A percentile compares a stretch with the other conserved stretches of the same genome.
phyloP scores from a whole-genome alignment of 2,329 filamentous ascomycete genomes.

The Trematosphaeria pertusa region DNA sequence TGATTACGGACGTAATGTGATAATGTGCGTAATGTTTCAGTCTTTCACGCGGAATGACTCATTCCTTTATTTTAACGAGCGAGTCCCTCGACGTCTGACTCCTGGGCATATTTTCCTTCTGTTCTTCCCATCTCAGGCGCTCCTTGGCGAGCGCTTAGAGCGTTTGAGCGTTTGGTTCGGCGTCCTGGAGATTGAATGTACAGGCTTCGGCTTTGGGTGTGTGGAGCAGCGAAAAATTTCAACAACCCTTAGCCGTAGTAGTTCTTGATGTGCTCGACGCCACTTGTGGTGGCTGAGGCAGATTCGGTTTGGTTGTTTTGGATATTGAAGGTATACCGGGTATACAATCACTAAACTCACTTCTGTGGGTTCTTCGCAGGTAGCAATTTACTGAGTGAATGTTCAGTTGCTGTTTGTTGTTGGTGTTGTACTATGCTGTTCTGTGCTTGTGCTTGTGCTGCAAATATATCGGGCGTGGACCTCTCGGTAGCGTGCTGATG shows the following conservation, averaged over 20 bases:
- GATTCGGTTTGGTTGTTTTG: too few relatives aligned
- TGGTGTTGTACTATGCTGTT: too few relatives aligned
- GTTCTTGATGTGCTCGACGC: background rate
- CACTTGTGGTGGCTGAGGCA: constrained; percentile 2
- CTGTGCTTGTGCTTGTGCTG: too few relatives aligned
- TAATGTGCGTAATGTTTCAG: constrained; percentile 4
- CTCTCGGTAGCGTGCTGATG: too few relatives aligned
- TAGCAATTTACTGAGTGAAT: too few relatives aligned
- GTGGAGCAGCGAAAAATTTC: background rate
- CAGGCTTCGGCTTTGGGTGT: constrained; percentile 3
- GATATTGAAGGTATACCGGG: too few relatives aligned
- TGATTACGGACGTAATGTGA: constrained; percentile 13
- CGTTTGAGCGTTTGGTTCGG: constrained; percentile 8
- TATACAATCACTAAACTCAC: too few relatives aligned
- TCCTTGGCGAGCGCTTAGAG: background rate
- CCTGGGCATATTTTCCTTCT: background rate
- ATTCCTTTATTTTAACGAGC: too few relatives aligned
- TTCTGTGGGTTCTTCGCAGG: too few relatives aligned
- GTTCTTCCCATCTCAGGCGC: background rate
- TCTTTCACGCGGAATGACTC: background rate
- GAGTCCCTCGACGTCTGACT: background rate
- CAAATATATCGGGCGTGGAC: too few relatives aligned
- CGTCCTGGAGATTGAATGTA: constrained; percentile 2
- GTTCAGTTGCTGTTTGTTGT: too few relatives aligned
- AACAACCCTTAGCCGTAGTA: constrained; percentile 12